Evolutionary conservation across 768 basidiomycete genomes (phyloP).

Genomic region (Xerocomellus dryophilus): DNA sequence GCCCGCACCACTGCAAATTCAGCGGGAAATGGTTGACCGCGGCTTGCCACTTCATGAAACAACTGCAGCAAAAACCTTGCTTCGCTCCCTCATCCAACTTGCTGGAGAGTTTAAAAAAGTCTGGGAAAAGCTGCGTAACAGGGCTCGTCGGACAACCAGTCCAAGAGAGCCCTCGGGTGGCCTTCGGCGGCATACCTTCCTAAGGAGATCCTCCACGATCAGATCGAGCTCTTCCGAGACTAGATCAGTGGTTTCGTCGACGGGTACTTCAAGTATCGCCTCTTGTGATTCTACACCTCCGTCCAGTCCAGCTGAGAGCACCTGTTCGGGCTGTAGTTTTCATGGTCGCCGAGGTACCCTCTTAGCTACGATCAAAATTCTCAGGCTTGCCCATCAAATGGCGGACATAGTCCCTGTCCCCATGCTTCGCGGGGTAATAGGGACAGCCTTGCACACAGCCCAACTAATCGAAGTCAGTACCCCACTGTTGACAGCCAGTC

Average conservation of each 20-base stretch:
- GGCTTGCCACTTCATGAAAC: slow-evolving; percentile 8
- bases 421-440: slow-evolving; percentile 8
- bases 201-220: neutral
- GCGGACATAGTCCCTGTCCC: slow-evolving; percentile 5
- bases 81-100: neutral
- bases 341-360: neutral
- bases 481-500: neutral
- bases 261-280: neutral
- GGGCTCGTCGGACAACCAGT: neutral
- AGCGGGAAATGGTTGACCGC: slow-evolving; percentile 18
- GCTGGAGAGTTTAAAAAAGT: slow-evolving; percentile 4
- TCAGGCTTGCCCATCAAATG: slow-evolving; percentile 4
- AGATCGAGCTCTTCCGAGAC: neutral
- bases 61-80: slow-evolving; percentile 15
- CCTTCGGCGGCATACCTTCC: neutral
- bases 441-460: slow-evolving; percentile 6
- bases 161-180: neutral
- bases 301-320: neutral
- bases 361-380: neutral
- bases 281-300: neutral
- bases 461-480: slow-evolving; percentile 7
- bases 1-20: slow-evolving; percentile 11
- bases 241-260: neutral
- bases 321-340: slow-evolving; percentile 1
- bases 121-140: slow-evolving; percentile 4